Evolutionary conservation across 345 rosid genomes (phyloP).

Genomic region (Salix arbutifolia): DNA sequence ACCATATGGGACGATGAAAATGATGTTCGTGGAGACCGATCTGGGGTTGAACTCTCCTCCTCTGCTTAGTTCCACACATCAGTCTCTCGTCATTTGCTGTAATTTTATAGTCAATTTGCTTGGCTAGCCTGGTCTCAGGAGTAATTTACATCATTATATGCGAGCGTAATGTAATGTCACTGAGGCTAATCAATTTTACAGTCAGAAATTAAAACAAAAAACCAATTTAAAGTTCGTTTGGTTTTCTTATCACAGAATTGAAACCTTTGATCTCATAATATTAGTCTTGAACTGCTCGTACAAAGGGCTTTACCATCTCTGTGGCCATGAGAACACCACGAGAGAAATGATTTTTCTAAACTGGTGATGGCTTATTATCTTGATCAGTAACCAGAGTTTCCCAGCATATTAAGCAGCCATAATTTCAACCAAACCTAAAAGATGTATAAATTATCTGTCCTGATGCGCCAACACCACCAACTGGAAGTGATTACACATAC

Average conservation of each 20-base stretch:
- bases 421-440: background rate
- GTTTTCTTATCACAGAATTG: background rate
- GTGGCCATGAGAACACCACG: background rate
- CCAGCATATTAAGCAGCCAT: background rate
- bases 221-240: background rate
- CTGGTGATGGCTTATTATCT: background rate
- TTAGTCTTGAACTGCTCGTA: background rate
- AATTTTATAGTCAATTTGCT: too few relatives aligned
- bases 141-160: too few relatives aligned
- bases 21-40: background rate
- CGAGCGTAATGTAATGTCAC: background rate
- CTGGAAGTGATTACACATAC: background rate
- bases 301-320: background rate
- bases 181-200: too few relatives aligned
- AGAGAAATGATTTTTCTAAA: background rate
- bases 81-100: background rate
- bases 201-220: background rate
- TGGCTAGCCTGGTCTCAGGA: too few relatives aligned
- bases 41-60: background rate
- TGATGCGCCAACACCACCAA: background rate
- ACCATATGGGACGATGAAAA: conserved; percentile 41
- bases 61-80: background rate
- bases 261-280: background rate
- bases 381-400: background rate
- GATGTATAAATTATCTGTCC: background rate